Percentiles rank a stretch among this genome's conserved stretches.
Evolutionary conservation across 2,329 filamentous ascomycete species (phyloP).

Genomic region (Verticillium isaacii): DNA sequence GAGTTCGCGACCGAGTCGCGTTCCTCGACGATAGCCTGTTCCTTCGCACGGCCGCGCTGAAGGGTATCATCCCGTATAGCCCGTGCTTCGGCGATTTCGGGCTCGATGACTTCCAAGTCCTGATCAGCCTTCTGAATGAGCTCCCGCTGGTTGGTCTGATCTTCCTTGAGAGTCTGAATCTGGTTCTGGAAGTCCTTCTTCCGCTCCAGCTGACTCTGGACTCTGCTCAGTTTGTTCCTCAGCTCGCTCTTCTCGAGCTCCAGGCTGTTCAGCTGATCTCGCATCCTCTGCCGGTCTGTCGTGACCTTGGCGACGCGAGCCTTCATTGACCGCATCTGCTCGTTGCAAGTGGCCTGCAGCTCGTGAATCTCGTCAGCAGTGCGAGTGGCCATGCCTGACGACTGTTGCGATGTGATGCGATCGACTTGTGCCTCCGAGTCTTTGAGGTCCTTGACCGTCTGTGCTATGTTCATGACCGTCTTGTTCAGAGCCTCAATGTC

Average conservation of each 20-base stretch:
- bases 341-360: constrained; percentile 61
- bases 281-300: constrained; percentile 66
- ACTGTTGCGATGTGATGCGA: constrained; percentile 71
- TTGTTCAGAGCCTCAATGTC: constrained; percentile 74
- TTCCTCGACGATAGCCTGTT: constrained; percentile 66
- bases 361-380: constrained; percentile 82
- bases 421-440: constrained; percentile 70
- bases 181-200: constrained; percentile 67
- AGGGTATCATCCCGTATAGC: constrained; percentile 73
- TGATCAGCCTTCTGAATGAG: constrained; percentile 64
- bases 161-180: constrained; percentile 67
- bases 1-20: constrained; percentile 69
- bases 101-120: constrained; percentile 69
- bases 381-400: constrained; percentile 59
- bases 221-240: constrained; percentile 65
- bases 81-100: constrained; percentile 71
- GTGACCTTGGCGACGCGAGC: constrained; percentile 60
- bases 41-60: constrained; percentile 64
- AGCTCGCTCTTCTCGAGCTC: constrained; percentile 76
- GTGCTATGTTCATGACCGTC: constrained; percentile 70
- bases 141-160: constrained; percentile 64
- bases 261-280: constrained; percentile 61
- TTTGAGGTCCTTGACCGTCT: constrained; percentile 66
- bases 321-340: constrained; percentile 63
- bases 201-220: constrained; percentile 73